Evolutionary conservation across 1,284 basidiomycete species (phyloP).

Genomic region (Phaffia rhodozyma): DNA sequence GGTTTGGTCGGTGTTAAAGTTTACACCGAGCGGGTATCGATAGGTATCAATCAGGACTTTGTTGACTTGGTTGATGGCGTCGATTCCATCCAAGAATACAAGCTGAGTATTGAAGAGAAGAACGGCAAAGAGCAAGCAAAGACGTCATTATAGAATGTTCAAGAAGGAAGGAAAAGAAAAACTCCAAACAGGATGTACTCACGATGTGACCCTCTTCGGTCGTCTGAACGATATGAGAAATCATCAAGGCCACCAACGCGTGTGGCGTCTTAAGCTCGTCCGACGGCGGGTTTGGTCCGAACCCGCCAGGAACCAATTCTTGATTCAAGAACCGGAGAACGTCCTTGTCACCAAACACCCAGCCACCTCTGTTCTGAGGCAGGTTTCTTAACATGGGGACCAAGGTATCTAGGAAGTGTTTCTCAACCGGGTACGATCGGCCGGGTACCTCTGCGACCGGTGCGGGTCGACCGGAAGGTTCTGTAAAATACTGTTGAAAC

Average conservation of each 20-base stretch:
- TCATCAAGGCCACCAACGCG: slow-evolving; percentile 11
- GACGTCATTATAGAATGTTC: background rate
- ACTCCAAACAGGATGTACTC: background rate
- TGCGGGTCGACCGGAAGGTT: slow-evolving; percentile 50
- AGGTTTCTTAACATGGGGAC: slow-evolving; percentile 43
- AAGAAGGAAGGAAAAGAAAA: background rate
- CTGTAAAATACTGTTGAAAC: slow-evolving; percentile 77
- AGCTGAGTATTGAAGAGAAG: slow-evolving; percentile 3
- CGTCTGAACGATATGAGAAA: slow-evolving; percentile 12
- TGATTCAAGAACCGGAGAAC: slow-evolving; percentile 63
- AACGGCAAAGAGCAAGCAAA: background rate
- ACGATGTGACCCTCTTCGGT: slow-evolving; percentile 17
- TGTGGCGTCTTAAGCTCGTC: slow-evolving; percentile 61
- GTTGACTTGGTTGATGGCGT: slow-evolving; percentile 44
- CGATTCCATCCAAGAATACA: slow-evolving; percentile 17
- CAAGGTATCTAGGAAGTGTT: slow-evolving; percentile 72
- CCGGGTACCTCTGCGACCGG: slow-evolving; percentile 80
- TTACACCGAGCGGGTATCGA: slow-evolving; percentile 43
- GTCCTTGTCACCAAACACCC: slow-evolving; percentile 65
- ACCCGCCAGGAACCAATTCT: slow-evolving; percentile 45
- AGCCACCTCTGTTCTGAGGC: slow-evolving; percentile 38
- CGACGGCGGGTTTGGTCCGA: slow-evolving; percentile 25
- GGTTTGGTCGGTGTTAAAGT: slow-evolving; percentile 53
- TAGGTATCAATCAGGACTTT: slow-evolving; percentile 46
- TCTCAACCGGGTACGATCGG: slow-evolving; percentile 76